Conservation (phyloP, 257 asterid species). For the Solanum lignicaule region DNA sequence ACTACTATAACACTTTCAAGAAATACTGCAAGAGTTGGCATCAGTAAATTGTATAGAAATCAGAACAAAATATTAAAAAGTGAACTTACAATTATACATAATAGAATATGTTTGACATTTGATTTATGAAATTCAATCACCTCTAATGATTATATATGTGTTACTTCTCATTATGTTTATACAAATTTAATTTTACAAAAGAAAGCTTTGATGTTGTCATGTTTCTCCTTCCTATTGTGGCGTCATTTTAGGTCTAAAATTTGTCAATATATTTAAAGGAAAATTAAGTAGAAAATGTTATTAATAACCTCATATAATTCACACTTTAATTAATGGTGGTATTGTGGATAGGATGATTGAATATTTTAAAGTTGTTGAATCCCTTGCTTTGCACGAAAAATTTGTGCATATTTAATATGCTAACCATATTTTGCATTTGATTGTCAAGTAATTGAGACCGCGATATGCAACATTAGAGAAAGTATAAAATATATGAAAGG, state of each 20-base stretch:
- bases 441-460: neutral
- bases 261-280: neutral
- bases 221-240: neutral
- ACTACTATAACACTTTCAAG: neutral
- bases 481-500: neutral
- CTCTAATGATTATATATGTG: neutral
- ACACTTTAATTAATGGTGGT: neutral
- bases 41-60: neutral
- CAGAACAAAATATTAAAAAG: no score
- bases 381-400: neutral
- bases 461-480: no score
- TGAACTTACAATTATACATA: neutral
- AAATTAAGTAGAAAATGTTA: no score
- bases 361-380: neutral
- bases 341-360: neutral
- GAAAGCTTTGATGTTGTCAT: neutral
- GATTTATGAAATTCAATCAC: neutral
- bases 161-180: neutral
- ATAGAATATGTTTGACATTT: neutral
- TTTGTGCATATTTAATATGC: neutral
- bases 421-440: neutral
- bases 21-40: neutral
- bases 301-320: no score
- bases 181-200: no score
- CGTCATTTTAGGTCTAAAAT: neutral